Conservation (phyloP, 1,139 yeast species). For the Hyphopichia khmerensis region DNA sequence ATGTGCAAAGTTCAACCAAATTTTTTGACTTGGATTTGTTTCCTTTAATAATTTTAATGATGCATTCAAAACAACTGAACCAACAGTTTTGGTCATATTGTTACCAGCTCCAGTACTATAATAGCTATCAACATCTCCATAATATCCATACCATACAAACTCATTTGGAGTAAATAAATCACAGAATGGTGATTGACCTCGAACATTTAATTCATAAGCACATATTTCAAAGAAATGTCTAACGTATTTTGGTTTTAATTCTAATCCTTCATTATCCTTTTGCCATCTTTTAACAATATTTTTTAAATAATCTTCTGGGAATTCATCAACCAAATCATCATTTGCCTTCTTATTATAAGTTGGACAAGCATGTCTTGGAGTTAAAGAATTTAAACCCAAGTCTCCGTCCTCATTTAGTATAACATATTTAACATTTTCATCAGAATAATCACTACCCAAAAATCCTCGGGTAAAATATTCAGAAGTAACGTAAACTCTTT, state of each 20-base stretch:
- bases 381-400: constrained; percentile 25
- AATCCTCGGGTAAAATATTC: constrained; percentile 31
- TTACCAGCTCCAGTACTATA: constrained; percentile 53
- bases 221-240: constrained; percentile 42
- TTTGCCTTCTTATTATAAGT: constrained; percentile 19
- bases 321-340: constrained; percentile 16
- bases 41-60: constrained; percentile 42
- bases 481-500: constrained; percentile 29
- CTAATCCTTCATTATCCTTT: constrained; percentile 38
- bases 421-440: constrained; percentile 14
- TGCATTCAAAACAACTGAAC: constrained; percentile 51
- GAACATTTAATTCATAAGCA: constrained; percentile 54
- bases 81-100: constrained; percentile 40
- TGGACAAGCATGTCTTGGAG: constrained; percentile 25
- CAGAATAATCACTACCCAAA: constrained; percentile 19
- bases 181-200: constrained; percentile 49
- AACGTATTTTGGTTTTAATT: constrained; percentile 43
- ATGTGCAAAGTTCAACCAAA: constrained; percentile 55
- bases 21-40: constrained; percentile 22
- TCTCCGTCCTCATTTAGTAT: constrained; percentile 22
- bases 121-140: constrained; percentile 42
- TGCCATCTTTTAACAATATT: constrained; percentile 14
- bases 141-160: constrained; percentile 41
- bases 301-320: constrained; percentile 22
- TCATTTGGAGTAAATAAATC: constrained; percentile 51